Base-by-base conservation (phyloP, 1,284 basidiomycete genomes). In the Cryptococcus sp. region DNA sequence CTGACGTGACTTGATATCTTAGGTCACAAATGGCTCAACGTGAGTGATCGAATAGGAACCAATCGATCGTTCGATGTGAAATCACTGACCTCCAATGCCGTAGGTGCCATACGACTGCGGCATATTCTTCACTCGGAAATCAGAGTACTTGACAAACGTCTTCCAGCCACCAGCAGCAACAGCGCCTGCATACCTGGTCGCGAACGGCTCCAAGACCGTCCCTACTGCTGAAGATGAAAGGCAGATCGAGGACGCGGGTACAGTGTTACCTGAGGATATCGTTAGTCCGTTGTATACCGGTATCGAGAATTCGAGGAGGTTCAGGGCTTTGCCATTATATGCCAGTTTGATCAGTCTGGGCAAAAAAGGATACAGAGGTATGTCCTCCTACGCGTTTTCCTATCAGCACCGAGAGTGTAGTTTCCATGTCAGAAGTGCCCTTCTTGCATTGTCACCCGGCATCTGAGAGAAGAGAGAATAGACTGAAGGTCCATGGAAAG, bases 61-160 rank as follows among this genome's bases (percentile, higher is more conserved):
- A 22, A n/a, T 3, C 19, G 5, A 41, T 41, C 20, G 13, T 43
- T 26, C 15, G 13, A 16, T 11, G 41, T 16, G 25, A 17, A 20
- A 19, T 45, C 5, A 25, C 25, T 25, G 10, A 19, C 13, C 22
- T 26, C n/a, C 8, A 22, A 19, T 6, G 11, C 44, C 23, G 55
- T 49, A 80, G 78, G 78, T 81, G 0, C 82, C 82, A 4, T 83
- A 83, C 69, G 82, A 82, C 59, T 77, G 77, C 44, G 82, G 81
- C 3, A 52, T 83, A 2, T 82, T 83, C 75, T 82, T 79, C 68
- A 78, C 79, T 11, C 76, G 76, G 7, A 55, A 63, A 11, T 20
- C 60, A 3, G 29, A 53, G 4, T 53, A 69, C 1, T 74, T 82
- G 8, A 70, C 72, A 13, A 69, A 69, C 3, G 64, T 81, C 13